A percentile compares a stretch with the other conserved stretches of the same genome.
Conservation (phyloP, 495 filamentous ascomycete genomes). For the Podospora pseudoanserina region DNA sequence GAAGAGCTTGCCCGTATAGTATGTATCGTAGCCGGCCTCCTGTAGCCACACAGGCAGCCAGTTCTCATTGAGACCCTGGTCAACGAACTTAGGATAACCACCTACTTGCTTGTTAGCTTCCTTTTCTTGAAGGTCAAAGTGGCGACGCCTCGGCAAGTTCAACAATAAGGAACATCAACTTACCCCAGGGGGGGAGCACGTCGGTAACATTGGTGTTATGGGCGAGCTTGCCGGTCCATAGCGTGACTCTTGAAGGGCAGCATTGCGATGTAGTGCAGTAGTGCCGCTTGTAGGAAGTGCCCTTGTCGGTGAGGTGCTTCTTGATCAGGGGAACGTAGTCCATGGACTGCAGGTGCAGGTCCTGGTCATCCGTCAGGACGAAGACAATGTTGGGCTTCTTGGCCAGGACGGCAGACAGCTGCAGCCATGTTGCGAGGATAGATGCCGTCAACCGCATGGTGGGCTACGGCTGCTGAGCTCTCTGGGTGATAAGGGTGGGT, state of each 20-base stretch:
- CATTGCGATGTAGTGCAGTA: slow-evolving; percentile 62
- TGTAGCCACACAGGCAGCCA: slow-evolving; percentile 70
- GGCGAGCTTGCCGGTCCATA: slow-evolving; percentile 63
- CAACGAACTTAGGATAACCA: slow-evolving; percentile 67
- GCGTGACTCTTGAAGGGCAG: slow-evolving; percentile 59
- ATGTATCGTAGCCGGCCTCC: slow-evolving; percentile 65
- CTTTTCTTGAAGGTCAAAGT: not conserved
- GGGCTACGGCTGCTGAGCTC: no score
- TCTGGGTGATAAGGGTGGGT: no score
- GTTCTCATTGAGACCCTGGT: slow-evolving; percentile 61
- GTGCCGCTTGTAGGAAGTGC: slow-evolving; percentile 55
- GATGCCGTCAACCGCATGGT: slow-evolving; percentile 20
- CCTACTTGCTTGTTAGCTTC: slow-evolving; percentile 34
- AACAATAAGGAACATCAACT: not conserved
- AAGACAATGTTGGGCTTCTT: slow-evolving; percentile 58
- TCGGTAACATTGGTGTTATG: slow-evolving; percentile 77
- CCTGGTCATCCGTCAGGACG: slow-evolving; percentile 65
- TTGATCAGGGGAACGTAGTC: slow-evolving; percentile 54
- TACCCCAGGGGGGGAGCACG: slow-evolving; percentile 59
- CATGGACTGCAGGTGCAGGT: slow-evolving; percentile 56
- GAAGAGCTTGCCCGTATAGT: slow-evolving; percentile 71
- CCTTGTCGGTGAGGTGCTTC: slow-evolving; percentile 50
- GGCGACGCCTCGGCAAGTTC: not conserved
- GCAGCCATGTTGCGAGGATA: slow-evolving; percentile 18
- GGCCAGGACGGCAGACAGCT: slow-evolving; percentile 10